Evolutionary conservation across 176 grass and related monocot genomes (phyloP).

Genomic region (Aegilops bicornis): DNA sequence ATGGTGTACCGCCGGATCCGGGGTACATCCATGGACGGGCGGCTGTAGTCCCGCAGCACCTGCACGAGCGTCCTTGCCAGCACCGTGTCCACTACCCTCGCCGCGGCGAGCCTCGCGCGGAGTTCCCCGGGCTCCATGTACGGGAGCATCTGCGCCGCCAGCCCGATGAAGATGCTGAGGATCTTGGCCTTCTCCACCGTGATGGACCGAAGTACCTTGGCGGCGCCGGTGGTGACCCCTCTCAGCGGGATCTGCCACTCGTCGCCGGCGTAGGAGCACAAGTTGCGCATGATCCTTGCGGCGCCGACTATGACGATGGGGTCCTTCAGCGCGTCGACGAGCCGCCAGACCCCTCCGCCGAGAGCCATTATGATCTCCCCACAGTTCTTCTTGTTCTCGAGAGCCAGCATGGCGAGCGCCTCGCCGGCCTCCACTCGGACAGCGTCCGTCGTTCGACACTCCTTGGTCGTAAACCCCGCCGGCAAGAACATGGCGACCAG

Average conservation of each 20-base stretch:
- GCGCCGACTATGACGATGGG: slow-evolving; percentile 27
- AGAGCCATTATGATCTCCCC: slow-evolving; percentile 41
- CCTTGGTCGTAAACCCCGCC: background rate
- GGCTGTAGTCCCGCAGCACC: slow-evolving; percentile 35
- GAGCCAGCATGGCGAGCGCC: slow-evolving; percentile 63
- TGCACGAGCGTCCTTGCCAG: slow-evolving; percentile 41
- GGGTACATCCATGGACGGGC: slow-evolving; percentile 48
- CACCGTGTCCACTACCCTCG: slow-evolving; percentile 32
- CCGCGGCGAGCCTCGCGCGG: slow-evolving; percentile 23
- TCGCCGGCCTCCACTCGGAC: slow-evolving; percentile 62
- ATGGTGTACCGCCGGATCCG: slow-evolving; percentile 61
- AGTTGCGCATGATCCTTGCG: slow-evolving; percentile 64
- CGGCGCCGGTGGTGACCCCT: slow-evolving; percentile 37
- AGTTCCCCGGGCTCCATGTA: slow-evolving; percentile 43
- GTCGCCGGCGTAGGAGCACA: slow-evolving; percentile 41
- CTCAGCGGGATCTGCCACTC: slow-evolving; percentile 26
- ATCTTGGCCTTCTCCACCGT: slow-evolving; percentile 51
- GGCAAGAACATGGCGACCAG: slow-evolving; percentile 57
- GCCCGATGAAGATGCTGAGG: slow-evolving; percentile 55
- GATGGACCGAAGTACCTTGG: slow-evolving; percentile 46
- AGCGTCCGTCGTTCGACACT: background rate
- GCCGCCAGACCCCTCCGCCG: slow-evolving; percentile 17
- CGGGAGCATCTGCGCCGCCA: slow-evolving; percentile 52
- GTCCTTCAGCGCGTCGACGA: slow-evolving; percentile 41
- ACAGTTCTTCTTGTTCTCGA: slow-evolving; percentile 64